phyloP scores from a whole-genome alignment of 345 rosid species.

The Eucalyptus regnans region DNA sequence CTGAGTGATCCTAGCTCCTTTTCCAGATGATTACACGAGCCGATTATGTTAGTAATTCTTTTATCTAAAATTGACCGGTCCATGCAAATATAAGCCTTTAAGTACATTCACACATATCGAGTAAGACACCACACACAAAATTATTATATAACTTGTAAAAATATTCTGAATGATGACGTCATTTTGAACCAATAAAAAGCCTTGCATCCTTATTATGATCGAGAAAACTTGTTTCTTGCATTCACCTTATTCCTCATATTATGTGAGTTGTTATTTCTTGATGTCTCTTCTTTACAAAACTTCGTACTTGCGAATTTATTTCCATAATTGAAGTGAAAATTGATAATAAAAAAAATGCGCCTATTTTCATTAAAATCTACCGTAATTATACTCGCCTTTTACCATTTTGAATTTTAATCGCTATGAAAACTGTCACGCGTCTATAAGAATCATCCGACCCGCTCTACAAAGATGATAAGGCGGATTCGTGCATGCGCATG shows the following conservation, averaged over 20 bases:
- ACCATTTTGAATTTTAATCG: neutral
- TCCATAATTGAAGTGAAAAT: neutral
- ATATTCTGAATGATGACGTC: rapidly evolving
- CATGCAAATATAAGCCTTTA: neutral
- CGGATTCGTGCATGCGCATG: neutral
- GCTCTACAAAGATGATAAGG: neutral
- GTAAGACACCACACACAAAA: neutral
- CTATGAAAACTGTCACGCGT: rapidly evolving
- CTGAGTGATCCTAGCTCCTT: neutral
- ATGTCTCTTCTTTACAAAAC: neutral
- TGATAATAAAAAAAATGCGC: neutral
- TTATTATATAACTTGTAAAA: neutral
- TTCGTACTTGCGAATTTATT: neutral
- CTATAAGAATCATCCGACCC: neutral
- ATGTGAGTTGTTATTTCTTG: neutral
- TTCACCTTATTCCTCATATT: neutral
- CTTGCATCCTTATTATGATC: neutral
- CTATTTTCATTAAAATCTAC: neutral
- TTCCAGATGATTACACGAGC: neutral
- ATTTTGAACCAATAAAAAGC: neutral
- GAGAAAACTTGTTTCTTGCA: neutral
- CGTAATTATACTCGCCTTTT: neutral
- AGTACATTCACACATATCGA: neutral
- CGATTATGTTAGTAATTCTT: neutral
- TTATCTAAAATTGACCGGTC: neutral